Percentiles rank a stretch among this genome's conserved stretches.
Evolutionary conservation across 257 asterid species (phyloP).

Genomic region (Penstemon eatonii): DNA sequence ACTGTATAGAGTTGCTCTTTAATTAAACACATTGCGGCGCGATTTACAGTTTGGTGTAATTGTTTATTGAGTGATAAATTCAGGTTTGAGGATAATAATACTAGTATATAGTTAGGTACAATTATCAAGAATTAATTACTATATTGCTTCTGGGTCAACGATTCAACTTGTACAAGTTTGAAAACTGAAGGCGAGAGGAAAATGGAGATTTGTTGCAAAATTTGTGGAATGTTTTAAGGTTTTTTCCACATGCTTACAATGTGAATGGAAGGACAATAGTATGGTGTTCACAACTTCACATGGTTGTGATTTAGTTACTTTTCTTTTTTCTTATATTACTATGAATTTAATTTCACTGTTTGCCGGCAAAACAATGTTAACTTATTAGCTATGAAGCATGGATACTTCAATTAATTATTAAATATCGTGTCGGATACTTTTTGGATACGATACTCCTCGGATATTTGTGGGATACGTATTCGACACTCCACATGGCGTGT

Average conservation of each 20-base stretch:
- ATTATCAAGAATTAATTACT: background rate
- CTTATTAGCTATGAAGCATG: slow-evolving; percentile 1
- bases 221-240: background rate
- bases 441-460: too few species aligned
- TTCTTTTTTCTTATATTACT: background rate
- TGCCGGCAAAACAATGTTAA: slow-evolving; percentile 24
- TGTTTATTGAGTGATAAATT: background rate
- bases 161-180: background rate
- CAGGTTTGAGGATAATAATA: background rate
- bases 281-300: slow-evolving; percentile 2
- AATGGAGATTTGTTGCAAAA: background rate
- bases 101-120: background rate
- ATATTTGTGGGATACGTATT: too few species aligned
- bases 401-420: too few species aligned
- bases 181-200: background rate
- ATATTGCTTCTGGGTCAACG: background rate
- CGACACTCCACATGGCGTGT: too few species aligned
- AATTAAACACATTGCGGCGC: slow-evolving; percentile 8
- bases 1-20: background rate
- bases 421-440: background rate
- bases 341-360: slow-evolving; percentile 7
- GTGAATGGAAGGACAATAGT: slow-evolving; percentile 12
- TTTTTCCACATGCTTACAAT: background rate
- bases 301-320: background rate
- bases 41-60: background rate